phyloP scores from a whole-genome alignment of 2,329 filamentous ascomycete genomes.

The Fonsecaea nubica region DNA sequence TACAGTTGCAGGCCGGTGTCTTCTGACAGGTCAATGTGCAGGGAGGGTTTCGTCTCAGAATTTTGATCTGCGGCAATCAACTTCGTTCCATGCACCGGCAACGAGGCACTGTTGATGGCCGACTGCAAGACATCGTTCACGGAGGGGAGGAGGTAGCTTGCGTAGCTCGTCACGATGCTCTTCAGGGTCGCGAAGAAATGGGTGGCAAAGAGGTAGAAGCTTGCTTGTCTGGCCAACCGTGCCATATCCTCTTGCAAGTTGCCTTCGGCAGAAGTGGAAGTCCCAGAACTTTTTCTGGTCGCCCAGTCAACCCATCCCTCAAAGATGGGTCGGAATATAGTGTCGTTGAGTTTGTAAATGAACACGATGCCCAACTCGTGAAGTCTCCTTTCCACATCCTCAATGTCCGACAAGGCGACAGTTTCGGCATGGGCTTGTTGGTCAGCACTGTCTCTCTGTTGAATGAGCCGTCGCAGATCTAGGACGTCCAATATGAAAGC shows the following conservation, averaged over 20 bases:
- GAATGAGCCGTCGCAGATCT: constrained; percentile 52
- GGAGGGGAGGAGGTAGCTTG: constrained; percentile 80
- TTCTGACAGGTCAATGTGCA: constrained; percentile 39
- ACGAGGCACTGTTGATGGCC: neutral
- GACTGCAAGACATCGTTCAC: constrained; percentile 67
- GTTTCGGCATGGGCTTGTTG: constrained; percentile 15
- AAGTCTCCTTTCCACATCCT: constrained; percentile 67
- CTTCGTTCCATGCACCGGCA: neutral
- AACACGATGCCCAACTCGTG: constrained; percentile 81
- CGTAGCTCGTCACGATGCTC: constrained; percentile 92
- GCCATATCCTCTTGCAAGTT: constrained; percentile 47
- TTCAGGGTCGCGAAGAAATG: constrained; percentile 41
- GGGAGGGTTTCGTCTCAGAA: neutral
- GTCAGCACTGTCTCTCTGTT: neutral
- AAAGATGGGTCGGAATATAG: constrained; percentile 91
- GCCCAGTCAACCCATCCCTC: constrained; percentile 84
- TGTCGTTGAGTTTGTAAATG: constrained; percentile 96
- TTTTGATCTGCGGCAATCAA: neutral
- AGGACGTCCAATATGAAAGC: constrained; percentile 63
- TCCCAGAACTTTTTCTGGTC: constrained; percentile 45
- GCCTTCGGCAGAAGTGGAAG: constrained; percentile 11
- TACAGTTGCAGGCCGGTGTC: constrained; percentile 38
- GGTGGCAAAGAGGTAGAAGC: constrained; percentile 31
- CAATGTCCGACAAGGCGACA: constrained; percentile 54
- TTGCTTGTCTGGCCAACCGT: constrained; percentile 69